These are phyloP conservation scores for Podospora pseudopauciseta DNA, from an alignment of 495 filamentous ascomycete species.

Conservation along the genomic window DNA sequence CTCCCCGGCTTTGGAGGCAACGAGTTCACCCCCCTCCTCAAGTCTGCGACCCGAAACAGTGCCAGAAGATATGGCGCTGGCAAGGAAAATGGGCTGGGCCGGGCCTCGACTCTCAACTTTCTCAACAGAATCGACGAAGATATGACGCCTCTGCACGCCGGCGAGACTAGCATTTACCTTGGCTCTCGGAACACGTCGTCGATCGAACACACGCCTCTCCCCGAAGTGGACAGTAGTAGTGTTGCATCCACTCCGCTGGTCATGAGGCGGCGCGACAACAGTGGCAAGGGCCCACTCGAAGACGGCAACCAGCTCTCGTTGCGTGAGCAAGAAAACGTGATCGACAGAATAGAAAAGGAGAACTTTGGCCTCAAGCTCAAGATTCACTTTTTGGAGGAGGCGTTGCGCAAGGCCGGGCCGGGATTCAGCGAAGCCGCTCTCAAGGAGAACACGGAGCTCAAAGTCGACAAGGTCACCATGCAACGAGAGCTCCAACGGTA, in stretches of 20 bases:
- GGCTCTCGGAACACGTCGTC: conserved; percentile 53
- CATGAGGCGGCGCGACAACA: conserved; percentile 51
- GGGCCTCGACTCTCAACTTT: conserved; percentile 63
- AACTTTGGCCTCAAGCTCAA: conserved; percentile 78
- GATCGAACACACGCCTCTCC: conserved; percentile 53
- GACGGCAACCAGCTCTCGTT: conserved; percentile 85
- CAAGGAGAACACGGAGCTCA: conserved; percentile 92
- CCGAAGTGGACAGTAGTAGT: conserved; percentile 69
- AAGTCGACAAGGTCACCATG: conserved; percentile 83
- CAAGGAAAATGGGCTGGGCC: conserved; percentile 45
- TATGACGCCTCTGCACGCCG: conserved; percentile 56
- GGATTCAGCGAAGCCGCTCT: conserved; percentile 82
- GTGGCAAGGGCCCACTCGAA: conserved; percentile 59
- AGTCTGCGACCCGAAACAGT: conserved; percentile 81
- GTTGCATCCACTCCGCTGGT: conserved; percentile 75
- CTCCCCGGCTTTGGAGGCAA: conserved; percentile 58
- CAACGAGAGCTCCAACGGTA: conserved; percentile 79
- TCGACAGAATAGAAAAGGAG: conserved; percentile 93
- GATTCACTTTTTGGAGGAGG: conserved; percentile 76
- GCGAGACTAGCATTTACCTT: conserved; percentile 66
- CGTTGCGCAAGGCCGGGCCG: conserved; percentile 77
- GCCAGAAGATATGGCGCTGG: conserved; percentile 54
- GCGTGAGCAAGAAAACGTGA: conserved; percentile 90
- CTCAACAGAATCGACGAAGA: conserved; percentile 60
- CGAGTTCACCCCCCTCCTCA: conserved; percentile 92